Base-by-base conservation (phyloP, 2,329 filamentous ascomycete species). In the Aspergillus sp. region DNA sequence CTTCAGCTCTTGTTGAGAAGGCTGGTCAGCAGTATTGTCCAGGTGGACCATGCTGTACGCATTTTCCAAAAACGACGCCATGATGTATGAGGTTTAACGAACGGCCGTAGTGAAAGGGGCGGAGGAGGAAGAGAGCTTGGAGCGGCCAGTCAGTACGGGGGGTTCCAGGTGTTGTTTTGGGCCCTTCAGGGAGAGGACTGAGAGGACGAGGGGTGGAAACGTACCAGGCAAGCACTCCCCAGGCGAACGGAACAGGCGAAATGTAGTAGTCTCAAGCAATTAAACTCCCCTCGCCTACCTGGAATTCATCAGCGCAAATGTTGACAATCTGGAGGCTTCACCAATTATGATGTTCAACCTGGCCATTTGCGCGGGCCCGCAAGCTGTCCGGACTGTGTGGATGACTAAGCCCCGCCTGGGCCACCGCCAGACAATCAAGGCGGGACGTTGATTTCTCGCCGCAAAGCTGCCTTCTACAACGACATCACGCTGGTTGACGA, bases 1-100 rank as follows among this genome's bases (percentile, higher is more conserved):
- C 78, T 91, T 92, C 78, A 99, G 84, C 76, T 99, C 95, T 73
- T 92, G 91, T 77, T 95, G 82, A 62, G 89, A 87, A 58, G 95
- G 93, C 70, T 96, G 88, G 76, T 98, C 95, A 66, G 93, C 90
- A 62, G 91, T 85, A 83, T 97, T 98, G 86, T 99, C 95, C 85
- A 95, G 88, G 78, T 97, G 93, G 79, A 99, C 91, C 79, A 99
- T 81, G 79, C 91, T 97, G 84, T 98, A 99, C 65, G 95, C 86
- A 77, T 90, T 90, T 76, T 99, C 95, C 63, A 98, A 85, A 77
- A 96, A 98, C 67, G 90, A 89, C 79, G 93, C 89, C 93, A 98
- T 99, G 78, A 67, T 89, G 84, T 73, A 63, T 43, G 27, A 41
- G 35, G 21, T 21, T 54, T 52, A 59, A 58, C 52, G 52, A 63